Conservation (phyloP, 139 green algal species). For the Coelastrella sp. region DNA sequence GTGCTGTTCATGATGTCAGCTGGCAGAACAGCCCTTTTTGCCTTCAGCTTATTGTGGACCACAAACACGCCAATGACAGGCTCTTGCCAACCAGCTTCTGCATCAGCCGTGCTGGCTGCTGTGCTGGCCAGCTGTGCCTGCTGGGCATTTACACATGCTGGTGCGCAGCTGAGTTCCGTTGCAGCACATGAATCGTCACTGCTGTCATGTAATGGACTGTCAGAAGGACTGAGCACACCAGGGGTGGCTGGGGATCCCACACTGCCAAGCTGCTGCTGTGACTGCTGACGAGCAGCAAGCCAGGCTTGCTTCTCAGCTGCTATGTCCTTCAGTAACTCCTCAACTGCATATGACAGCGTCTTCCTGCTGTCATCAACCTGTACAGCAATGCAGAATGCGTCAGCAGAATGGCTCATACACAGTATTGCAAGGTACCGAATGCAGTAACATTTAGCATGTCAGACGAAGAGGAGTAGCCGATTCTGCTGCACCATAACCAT, state of each 20-base stretch:
- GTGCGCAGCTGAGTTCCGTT: too few species aligned
- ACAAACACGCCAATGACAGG: constrained; percentile 30
- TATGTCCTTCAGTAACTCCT: constrained; percentile 32
- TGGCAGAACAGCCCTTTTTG: constrained; percentile 24
- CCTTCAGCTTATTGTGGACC: constrained; percentile 44
- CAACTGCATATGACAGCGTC: constrained; percentile 34
- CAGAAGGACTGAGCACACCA: not conserved
- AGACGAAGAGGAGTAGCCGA: too few species aligned
- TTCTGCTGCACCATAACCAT: too few species aligned
- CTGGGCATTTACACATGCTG: not conserved
- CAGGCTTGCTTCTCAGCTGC: constrained; percentile 5
- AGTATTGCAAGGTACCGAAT: not conserved
- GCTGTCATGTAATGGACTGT: constrained; percentile 11
- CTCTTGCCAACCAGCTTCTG: constrained; percentile 30
- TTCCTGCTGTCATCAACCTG: constrained; percentile 38
- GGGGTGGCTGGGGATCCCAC: not conserved
- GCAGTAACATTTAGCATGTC: too few species aligned
- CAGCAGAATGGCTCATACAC: not conserved
- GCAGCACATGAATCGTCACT: not conserved
- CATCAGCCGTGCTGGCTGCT: too few species aligned
- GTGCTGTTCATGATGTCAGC: not conserved
- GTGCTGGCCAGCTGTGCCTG: too few species aligned
- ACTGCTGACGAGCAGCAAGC: not conserved
- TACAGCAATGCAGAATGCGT: not conserved
- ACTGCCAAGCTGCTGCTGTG: not conserved